Conservation (phyloP, 2,329 filamentous ascomycete species). For the Xylariaceae sp. region DNA sequence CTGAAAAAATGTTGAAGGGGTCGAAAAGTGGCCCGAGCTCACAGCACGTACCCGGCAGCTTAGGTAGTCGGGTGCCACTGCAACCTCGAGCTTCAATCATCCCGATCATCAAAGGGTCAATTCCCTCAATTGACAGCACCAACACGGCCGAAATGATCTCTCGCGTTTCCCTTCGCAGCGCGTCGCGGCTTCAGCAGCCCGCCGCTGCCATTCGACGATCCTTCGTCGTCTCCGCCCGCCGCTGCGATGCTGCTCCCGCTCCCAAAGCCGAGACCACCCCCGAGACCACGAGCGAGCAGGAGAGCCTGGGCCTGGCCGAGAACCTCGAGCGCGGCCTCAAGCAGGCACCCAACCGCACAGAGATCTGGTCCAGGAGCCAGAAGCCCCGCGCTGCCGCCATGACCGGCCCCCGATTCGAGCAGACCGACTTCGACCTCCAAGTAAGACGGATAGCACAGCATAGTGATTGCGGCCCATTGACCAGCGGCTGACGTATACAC, state of each 20-base stretch:
- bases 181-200: constrained; percentile 43
- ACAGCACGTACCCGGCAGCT: constrained; percentile 10
- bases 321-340: constrained; percentile 48
- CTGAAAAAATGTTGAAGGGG: too few species aligned
- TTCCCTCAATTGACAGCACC: constrained; percentile 36
- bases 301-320: constrained; percentile 33
- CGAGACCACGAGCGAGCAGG: constrained; percentile 41
- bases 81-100: constrained; percentile 12
- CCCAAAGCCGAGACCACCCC: constrained; percentile 42
- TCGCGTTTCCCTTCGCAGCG: constrained; percentile 38
- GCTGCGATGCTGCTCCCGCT: constrained; percentile 43
- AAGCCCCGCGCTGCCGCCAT: constrained; percentile 78
- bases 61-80: neutral
- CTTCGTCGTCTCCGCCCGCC: constrained; percentile 48
- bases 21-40: constrained; percentile 21
- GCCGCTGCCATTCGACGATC: constrained; percentile 44
- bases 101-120: constrained; percentile 14
- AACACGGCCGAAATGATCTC: constrained; percentile 47
- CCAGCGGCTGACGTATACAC: constrained; percentile 30
- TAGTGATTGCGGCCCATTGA: constrained; percentile 1
- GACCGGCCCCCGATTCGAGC: constrained; percentile 92
- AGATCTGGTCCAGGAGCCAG: constrained; percentile 84
- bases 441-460: constrained; percentile 48
- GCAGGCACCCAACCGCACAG: constrained; percentile 84
- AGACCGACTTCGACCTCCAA: constrained; percentile 91